Evolutionary conservation across 1,139 yeast genomes (phyloP).

Genomic region (Oligophagozyma castellii): DNA sequence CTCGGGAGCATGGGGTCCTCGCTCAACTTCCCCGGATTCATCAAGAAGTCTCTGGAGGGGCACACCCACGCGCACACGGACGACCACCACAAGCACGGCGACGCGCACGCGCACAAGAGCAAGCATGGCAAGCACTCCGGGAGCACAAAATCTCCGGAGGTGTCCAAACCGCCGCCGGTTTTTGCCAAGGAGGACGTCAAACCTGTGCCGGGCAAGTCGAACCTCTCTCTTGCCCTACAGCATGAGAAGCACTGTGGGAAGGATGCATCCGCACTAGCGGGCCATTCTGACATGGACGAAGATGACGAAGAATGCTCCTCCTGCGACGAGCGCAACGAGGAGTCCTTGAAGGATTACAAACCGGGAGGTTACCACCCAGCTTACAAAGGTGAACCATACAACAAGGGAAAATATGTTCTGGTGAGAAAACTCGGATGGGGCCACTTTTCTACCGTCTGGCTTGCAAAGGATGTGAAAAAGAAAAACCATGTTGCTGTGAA

Average conservation of each 20-base stretch:
- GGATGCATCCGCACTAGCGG: too few relatives aligned
- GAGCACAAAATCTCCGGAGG: neutral
- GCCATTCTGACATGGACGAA: constrained; percentile 4
- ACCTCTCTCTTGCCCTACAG: constrained; percentile 17
- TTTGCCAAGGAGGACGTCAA: neutral
- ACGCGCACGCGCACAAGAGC: neutral
- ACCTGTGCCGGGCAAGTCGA: constrained; percentile 10
- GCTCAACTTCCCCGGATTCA: constrained; percentile 13
- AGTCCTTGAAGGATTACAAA: constrained; percentile 50
- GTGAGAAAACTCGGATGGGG: constrained; percentile 74
- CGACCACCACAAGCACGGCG: neutral
- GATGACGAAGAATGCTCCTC: constrained; percentile 21
- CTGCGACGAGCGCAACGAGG: constrained; percentile 41
- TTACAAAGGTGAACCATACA: constrained; percentile 53
- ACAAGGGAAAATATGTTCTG: constrained; percentile 41
- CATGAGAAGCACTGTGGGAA: too few relatives aligned
- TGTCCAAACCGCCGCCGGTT: neutral
- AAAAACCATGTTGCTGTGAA: constrained; percentile 60
- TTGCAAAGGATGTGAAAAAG: constrained; percentile 39
- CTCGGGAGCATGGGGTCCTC: constrained; percentile 19
- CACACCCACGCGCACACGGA: constrained; percentile 1
- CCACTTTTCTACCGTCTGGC: constrained; percentile 71
- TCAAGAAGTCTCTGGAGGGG: constrained; percentile 5
- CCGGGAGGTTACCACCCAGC: constrained; percentile 78
- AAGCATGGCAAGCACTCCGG: neutral